Percentiles rank a stretch among this genome's conserved stretches.
phyloP scores from a whole-genome alignment of 805 yeast species.

The Wickerhamiella siamensis region DNA sequence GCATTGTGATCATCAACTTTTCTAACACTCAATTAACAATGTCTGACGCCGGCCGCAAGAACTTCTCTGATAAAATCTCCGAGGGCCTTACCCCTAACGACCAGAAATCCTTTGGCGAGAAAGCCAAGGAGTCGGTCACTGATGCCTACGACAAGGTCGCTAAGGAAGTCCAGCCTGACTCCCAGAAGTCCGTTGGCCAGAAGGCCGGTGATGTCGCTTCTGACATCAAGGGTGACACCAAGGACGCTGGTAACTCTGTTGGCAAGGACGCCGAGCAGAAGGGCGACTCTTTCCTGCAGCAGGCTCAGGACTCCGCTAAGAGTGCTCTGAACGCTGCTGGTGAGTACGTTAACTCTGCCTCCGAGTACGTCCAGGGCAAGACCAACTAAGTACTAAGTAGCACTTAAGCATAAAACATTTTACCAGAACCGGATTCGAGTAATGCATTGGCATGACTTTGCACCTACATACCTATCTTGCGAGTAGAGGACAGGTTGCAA shows the following conservation, averaged over 20 bases:
- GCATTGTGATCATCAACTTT: constrained; percentile 65
- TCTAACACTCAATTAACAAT: constrained; percentile 20
- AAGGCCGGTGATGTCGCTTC: constrained; percentile 47
- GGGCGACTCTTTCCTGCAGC: constrained; percentile 16
- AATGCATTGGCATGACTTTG: too few species aligned
- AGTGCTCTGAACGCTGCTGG: constrained; percentile 14
- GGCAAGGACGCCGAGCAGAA: constrained; percentile 40
- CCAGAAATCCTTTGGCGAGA: constrained; percentile 47
- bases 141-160: constrained; percentile 54
- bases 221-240: constrained; percentile 41
- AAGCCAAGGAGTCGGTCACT: constrained; percentile 59
- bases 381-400: too few species aligned
- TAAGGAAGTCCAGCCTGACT: constrained; percentile 44
- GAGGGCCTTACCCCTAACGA: constrained; percentile 60
- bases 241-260: constrained; percentile 31
- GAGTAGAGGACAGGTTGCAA: too few species aligned
- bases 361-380: constrained; percentile 22
- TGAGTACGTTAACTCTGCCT: constrained; percentile 18
- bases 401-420: too few species aligned
- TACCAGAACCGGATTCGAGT: too few species aligned
- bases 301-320: constrained; percentile 19
- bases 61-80: constrained; percentile 48
- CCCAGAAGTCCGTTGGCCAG: constrained; percentile 39
- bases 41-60: constrained; percentile 50
- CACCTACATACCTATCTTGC: too few species aligned